Conservation (phyloP, 306 rosid genomes). For the Quercus aquifolioides region DNA sequence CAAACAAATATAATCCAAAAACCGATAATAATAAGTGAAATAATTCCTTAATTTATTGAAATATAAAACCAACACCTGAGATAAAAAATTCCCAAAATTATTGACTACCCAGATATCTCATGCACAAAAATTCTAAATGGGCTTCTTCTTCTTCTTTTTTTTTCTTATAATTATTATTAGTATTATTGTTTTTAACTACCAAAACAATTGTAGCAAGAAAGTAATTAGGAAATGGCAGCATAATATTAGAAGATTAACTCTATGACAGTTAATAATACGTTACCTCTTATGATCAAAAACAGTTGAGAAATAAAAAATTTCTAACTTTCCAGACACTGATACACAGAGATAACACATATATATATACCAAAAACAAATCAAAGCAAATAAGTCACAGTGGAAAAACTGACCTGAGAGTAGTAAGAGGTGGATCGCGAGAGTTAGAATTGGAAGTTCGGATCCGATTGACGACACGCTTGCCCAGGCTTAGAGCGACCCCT, state of each 20-base stretch:
- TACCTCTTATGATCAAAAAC: too few relatives aligned
- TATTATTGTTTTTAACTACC: background rate
- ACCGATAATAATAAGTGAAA: background rate
- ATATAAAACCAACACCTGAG: background rate
- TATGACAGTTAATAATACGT: background rate
- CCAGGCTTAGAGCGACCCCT: constrained; percentile 57
- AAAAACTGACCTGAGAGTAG: constrained; percentile 36
- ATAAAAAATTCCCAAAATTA: too few relatives aligned
- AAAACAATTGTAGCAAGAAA: background rate
- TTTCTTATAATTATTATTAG: background rate
- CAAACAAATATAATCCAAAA: background rate
- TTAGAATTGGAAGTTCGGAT: constrained; percentile 43
- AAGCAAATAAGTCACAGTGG: background rate
- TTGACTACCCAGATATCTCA: background rate
- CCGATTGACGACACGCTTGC: constrained; percentile 64
- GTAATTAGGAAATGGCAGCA: background rate
- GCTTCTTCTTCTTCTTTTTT: background rate
- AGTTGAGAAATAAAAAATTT: too few relatives aligned
- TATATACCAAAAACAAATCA: too few relatives aligned
- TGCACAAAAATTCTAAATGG: background rate
- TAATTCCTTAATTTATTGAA: background rate
- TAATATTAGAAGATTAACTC: background rate
- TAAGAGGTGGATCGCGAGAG: constrained; percentile 13
- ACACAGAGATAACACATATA: too few relatives aligned
- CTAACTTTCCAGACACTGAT: too few relatives aligned